A percentile compares a stretch with the other conserved stretches of the same genome.
Evolutionary conservation across 768 basidiomycete genomes (phyloP).

Genomic region (Plicaturopsis crispa): DNA sequence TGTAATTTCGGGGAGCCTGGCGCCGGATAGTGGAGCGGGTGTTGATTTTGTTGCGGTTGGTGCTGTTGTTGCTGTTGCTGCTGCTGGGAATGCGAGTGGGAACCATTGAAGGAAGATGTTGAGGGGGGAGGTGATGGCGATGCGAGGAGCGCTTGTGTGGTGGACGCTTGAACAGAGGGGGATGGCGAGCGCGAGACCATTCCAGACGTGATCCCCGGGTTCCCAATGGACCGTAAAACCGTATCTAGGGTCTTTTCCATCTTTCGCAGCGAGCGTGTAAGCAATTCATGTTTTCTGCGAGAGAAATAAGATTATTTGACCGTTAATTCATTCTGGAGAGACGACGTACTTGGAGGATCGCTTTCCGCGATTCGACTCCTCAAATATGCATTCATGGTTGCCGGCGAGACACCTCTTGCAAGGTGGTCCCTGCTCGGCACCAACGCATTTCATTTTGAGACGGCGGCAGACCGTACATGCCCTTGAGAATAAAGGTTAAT

Average conservation of each 20-base stretch:
- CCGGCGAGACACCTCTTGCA: conserved; percentile 81
- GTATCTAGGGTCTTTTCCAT: conserved; percentile 94
- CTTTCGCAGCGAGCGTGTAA: conserved; percentile 76
- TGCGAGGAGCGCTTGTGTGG: conserved; percentile 51
- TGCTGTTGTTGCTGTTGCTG: not conserved
- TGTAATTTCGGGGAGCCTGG: conserved; percentile 80
- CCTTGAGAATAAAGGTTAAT: conserved; percentile 28
- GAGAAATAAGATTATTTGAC: conserved; percentile 18
- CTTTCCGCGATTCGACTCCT: conserved; percentile 94
- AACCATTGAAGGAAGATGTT: conserved; percentile 9
- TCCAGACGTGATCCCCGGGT: conserved; percentile 69
- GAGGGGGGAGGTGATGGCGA: conserved; percentile 43
- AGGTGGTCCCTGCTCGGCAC: conserved; percentile 83
- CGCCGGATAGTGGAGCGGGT: conserved; percentile 12
- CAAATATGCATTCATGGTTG: conserved; percentile 90
- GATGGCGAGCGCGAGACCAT: conserved; percentile 82
- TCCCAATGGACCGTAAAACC: conserved; percentile 81
- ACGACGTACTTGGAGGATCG: conserved; percentile 71
- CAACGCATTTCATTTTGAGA: conserved; percentile 90
- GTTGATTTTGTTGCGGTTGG: conserved; percentile 7
- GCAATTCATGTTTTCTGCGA: conserved; percentile 74
- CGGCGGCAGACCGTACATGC: conserved; percentile 90
- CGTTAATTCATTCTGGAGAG: conserved; percentile 16
- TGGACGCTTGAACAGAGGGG: conserved; percentile 42
- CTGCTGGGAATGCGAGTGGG: conserved; percentile 13